These are phyloP conservation scores for Irineochytrium annulatum DNA, from an alignment of 192 early-diverging fungal species.

Conservation along the genomic window DNA sequence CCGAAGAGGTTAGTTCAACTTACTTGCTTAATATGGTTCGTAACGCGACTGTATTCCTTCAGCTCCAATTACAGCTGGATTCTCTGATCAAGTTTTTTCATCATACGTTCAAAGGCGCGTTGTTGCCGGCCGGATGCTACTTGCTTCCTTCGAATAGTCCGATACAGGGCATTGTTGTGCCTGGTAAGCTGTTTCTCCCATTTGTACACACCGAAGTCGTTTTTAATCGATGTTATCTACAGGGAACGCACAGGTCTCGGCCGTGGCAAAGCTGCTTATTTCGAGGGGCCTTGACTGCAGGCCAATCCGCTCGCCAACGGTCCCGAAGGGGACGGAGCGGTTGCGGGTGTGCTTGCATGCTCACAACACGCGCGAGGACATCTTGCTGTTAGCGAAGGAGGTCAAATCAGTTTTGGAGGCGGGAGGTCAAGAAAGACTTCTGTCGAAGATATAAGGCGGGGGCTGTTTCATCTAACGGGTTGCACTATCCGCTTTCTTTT, in stretches of 20 bases:
- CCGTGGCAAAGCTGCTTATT: slow-evolving; percentile 39
- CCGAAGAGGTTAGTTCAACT: slow-evolving; percentile 41
- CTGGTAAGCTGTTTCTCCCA: slow-evolving; percentile 42
- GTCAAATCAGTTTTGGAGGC: slow-evolving; percentile 20
- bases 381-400: slow-evolving; percentile 37
- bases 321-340: slow-evolving; percentile 71
- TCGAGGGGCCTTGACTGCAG: slow-evolving; percentile 62
- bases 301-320: slow-evolving; percentile 75
- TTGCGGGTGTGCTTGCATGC: slow-evolving; percentile 82
- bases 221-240: neutral
- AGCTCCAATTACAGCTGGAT: slow-evolving; percentile 42
- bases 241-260: slow-evolving; percentile 53
- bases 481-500: too few species aligned
- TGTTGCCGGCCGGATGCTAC: slow-evolving; percentile 3
- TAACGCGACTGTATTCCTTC: neutral
- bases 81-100: slow-evolving; percentile 50
- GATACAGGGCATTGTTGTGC: slow-evolving; percentile 74
- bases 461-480: too few species aligned
- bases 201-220: slow-evolving; percentile 7
- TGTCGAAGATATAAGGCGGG: too few species aligned
- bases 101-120: neutral
- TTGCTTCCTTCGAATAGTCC: slow-evolving; percentile 65
- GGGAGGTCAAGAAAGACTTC: neutral
- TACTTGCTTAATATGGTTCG: neutral
- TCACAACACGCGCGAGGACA: slow-evolving; percentile 64